These are phyloP conservation scores for Alternaria arbusti DNA, from an alignment of 2,329 filamentous ascomycete species.

Conservation along the genomic window DNA sequence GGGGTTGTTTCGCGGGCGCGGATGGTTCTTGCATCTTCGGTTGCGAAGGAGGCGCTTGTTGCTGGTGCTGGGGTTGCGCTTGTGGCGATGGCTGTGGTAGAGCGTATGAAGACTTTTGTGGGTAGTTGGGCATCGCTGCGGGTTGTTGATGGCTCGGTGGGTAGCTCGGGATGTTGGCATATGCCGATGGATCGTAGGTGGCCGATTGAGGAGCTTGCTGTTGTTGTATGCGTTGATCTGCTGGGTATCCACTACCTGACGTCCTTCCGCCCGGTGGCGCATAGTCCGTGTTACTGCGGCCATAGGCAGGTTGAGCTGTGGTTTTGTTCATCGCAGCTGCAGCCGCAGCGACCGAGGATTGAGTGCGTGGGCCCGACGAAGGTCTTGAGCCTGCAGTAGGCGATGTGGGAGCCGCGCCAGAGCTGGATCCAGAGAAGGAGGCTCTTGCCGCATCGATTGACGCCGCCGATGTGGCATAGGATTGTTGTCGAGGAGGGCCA, in stretches of 20 bases:
- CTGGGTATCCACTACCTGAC: slow-evolving; percentile 45
- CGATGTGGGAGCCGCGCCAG: slow-evolving; percentile 52
- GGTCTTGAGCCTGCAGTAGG: slow-evolving; percentile 55
- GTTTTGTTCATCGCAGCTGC: slow-evolving; percentile 56
- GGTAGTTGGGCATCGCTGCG: slow-evolving; percentile 37
- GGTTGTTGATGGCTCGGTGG: slow-evolving; percentile 41
- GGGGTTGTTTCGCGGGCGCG: slow-evolving; percentile 43
- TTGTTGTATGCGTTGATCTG: slow-evolving; percentile 50
- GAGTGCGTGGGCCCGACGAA: slow-evolving; percentile 55
- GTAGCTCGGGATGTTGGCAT: slow-evolving; percentile 60
- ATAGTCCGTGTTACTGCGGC: slow-evolving; percentile 55
- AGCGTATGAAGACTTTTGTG: slow-evolving; percentile 45
- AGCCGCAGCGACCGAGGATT: slow-evolving; percentile 56
- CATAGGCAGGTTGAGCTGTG: slow-evolving; percentile 51
- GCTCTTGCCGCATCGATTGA: slow-evolving; percentile 57
- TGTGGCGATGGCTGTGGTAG: slow-evolving; percentile 54
- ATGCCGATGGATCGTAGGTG: slow-evolving; percentile 79
- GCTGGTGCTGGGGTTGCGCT: slow-evolving; percentile 58
- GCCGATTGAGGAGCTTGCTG: slow-evolving; percentile 58
- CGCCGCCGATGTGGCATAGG: slow-evolving; percentile 49
- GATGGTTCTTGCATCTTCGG: slow-evolving; percentile 34
- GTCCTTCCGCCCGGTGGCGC: slow-evolving; percentile 37
- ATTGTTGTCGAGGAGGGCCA: slow-evolving; percentile 47
- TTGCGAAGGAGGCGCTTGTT: slow-evolving; percentile 55
- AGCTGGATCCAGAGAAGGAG: slow-evolving; percentile 49